Base-by-base conservation (phyloP, 139 green algal genomes). In the Pleodorina starrii region DNA sequence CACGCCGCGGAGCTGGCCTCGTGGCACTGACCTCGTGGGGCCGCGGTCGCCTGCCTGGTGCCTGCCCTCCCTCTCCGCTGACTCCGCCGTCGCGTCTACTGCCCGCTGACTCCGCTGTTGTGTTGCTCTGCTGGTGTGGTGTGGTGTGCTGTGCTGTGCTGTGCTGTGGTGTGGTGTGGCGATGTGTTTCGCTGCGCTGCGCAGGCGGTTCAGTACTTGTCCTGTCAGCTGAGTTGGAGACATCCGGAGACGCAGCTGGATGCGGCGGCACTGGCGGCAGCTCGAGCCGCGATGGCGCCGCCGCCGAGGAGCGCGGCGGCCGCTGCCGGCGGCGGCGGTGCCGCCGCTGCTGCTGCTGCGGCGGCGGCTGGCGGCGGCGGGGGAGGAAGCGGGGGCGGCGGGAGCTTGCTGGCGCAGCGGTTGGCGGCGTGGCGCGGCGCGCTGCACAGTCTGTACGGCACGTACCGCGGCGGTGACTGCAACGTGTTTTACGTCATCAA, bases 381-480 rank as follows among this genome's bases (percentile, higher is more conserved):
- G 27, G 71, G 84, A 42, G 50, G 69, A 2, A 51, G 66, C 38
- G 46, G 44, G 6, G 40, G 38, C n/a, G 38, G 66, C 38, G 46
- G 44, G 0, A 2, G 48, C 17, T 10, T 91, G 60, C 27, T 88
- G 38, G 29, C 36, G 29, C 42, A 44, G 48, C 91, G 93, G 25
- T 60, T 91, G 2, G 43, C 42, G 0, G 86, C 89, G 21, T 97
- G 95, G 95, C 87, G 92, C 46, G 44, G 80, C 6, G 91, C 93
- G 17, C 90, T 97, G 48, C 78, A 75, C 38, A 93, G 90, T 69
- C 78, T 94, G 44, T 96, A 94, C 79, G 50, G 69, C 27, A 73
- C 36, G 14, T 89, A 89, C 84, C 84, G 84, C 12, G 38, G 48
- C 6, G 84, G 84, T 2, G 27, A 73, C 50, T 89, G 69, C 84